Evolutionary conservation across 1,284 basidiomycete species (phyloP), one percentile per base, ranked within the genome.

Genomic region (Bondarzewia mesenterica): DNA sequence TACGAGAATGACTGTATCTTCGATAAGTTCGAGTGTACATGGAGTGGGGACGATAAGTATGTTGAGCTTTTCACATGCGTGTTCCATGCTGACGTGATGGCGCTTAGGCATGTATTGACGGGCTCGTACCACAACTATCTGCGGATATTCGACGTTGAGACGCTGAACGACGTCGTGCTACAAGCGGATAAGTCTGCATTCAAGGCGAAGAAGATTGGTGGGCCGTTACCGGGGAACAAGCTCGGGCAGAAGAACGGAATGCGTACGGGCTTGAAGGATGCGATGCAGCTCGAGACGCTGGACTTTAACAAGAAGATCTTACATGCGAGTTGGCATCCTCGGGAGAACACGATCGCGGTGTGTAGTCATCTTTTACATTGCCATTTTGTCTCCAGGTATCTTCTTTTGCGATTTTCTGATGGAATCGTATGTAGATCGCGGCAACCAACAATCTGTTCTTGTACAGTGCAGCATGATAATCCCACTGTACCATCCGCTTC

Each of bases 1-100:
- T 99, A 99, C 65, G 96, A 99, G 73, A 99, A 99, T 63, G 96
- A 99, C 66, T 98, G 95, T 69, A 99, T 99, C 65, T 99, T 99
- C 67, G 96, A 99, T 77, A 99, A 99, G 70, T 99, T 99, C 58
- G 96, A 97, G 70, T 96, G 93, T 65, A 88, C 91, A 23, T 96
- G 93, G 83, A 89, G 89, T 57, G 93, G 94, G 32, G 89, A 95
- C 63, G 93, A 95, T 67, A 85, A 87, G 93, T 96, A 66, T 64
- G 92, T 81, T 22, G 32, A 16, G 49, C 40, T 48, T 46, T 18
- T 42, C 21, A 5, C 15, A 20, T 8, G n/a, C 10, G 22, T 25
- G 14, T 42, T 4, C 14, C 8, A 15, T 21, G 41, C 21, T 27
- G 52, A 41, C 21, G 21, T 7, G 21, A 27, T 27, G 22, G 20